phyloP scores from a whole-genome alignment of 495 filamentous ascomycete species.

The Symbiotaphrina buchneri region DNA sequence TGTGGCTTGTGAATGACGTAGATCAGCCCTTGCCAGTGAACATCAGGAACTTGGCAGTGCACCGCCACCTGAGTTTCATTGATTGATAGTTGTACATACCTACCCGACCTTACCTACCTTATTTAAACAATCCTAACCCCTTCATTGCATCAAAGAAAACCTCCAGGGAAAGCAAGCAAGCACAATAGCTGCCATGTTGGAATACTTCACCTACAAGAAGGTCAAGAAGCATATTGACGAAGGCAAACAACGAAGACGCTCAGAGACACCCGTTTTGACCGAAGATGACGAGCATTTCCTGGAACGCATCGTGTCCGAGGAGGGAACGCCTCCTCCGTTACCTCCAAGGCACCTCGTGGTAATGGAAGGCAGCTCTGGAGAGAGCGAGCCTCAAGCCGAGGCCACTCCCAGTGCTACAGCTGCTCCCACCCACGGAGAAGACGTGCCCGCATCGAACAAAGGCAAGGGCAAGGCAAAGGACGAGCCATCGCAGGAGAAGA shows the following conservation, averaged over 20 bases:
- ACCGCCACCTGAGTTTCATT: no score
- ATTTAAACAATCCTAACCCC: no score
- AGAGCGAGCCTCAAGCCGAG: not conserved
- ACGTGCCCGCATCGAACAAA: constrained; percentile 18
- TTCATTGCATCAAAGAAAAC: no score
- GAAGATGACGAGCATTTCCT: constrained; percentile 33
- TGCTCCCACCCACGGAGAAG: constrained; percentile 18
- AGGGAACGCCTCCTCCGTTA: constrained; percentile 5
- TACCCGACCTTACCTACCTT: no score
- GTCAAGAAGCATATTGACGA: constrained; percentile 13
- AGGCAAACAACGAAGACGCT: constrained; percentile 8
- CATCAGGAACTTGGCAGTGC: no score
- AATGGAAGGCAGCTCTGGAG: constrained; percentile 3
- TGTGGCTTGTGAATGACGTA: no score
- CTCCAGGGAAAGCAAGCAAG: no score
- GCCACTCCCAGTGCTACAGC: constrained; percentile 7
- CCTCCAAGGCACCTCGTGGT: no score
- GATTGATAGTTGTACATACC: no score
- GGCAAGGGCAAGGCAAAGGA: constrained; percentile 17
- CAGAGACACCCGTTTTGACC: constrained; percentile 24
- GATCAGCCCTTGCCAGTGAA: no score
- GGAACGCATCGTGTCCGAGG: constrained; percentile 19
- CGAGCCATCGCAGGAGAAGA: constrained; percentile 3
- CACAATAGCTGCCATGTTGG: constrained; percentile 16
- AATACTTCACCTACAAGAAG: constrained; percentile 18